These are phyloP conservation scores for Sedum album DNA, from an alignment of 164 flowering plant species.

Conservation along the genomic window DNA sequence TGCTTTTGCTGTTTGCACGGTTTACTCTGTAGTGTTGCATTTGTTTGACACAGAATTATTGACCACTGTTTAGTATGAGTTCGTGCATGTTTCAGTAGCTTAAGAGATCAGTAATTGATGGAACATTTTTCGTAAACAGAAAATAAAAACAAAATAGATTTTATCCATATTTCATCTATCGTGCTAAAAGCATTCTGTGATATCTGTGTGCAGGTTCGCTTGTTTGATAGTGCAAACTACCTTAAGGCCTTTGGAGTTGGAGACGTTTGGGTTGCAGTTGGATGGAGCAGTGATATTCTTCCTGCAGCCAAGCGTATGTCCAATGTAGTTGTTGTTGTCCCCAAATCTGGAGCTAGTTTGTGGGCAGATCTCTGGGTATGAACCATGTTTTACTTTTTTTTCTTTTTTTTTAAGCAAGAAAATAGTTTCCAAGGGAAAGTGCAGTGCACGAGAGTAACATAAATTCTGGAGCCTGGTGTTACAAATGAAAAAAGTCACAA, in stretches of 20 bases:
- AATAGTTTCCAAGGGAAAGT: too few relatives aligned
- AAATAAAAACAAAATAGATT: not conserved
- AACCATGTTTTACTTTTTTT: not conserved
- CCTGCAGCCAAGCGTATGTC: slow-evolving; percentile 83
- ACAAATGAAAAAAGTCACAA: too few relatives aligned
- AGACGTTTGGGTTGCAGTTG: slow-evolving; percentile 97
- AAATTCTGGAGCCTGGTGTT: too few relatives aligned
- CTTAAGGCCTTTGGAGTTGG: slow-evolving; percentile 82
- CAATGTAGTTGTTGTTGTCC: slow-evolving; percentile 74
- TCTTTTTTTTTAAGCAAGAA: too few relatives aligned
- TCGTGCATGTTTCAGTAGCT: too few relatives aligned
- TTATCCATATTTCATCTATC: not conserved
- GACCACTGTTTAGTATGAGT: too few relatives aligned
- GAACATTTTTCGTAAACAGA: too few relatives aligned
- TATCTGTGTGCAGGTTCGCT: slow-evolving; percentile 41
- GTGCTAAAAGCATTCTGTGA: not conserved
- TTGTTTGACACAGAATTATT: not conserved
- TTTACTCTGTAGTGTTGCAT: not conserved
- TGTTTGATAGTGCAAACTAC: slow-evolving; percentile 73
- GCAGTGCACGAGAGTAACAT: too few relatives aligned
- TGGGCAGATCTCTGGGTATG: slow-evolving; percentile 98
- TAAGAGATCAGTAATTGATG: too few relatives aligned
- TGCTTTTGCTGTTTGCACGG: too few relatives aligned
- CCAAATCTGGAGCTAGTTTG: slow-evolving; percentile 87
- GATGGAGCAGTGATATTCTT: slow-evolving; percentile 91